Percentiles rank a stretch among this genome's conserved stretches.
Evolutionary conservation across 1,139 yeast species (phyloP).

Genomic region (Sugiyamaella castrensis): DNA sequence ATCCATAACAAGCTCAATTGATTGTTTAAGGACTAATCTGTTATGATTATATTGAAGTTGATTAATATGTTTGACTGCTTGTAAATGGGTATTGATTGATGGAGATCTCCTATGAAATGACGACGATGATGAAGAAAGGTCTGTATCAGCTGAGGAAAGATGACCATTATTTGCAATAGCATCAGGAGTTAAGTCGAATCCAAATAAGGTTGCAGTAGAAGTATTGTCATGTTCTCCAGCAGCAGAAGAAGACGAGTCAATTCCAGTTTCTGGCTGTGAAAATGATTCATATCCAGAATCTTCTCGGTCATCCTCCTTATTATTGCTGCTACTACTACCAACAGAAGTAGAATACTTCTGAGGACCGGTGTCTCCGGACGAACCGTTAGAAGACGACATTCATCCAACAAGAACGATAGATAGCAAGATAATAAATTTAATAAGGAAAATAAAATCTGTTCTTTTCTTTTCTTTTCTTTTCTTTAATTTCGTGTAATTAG

Average conservation of each 20-base stretch:
- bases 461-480: too few species aligned
- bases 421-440: too few species aligned
- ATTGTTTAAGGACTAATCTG: constrained; percentile 57
- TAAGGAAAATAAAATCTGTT: too few species aligned
- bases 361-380: neutral
- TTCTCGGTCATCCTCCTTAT: too few species aligned
- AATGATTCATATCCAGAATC: too few species aligned
- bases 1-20: constrained; percentile 56
- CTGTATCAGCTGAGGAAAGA: neutral
- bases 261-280: too few species aligned
- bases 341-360: constrained; percentile 3
- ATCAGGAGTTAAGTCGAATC: constrained; percentile 15
- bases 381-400: too few species aligned
- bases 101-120: constrained; percentile 6
- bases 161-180: constrained; percentile 11
- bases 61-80: constrained; percentile 46
- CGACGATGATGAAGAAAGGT: neutral
- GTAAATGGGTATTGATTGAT: constrained; percentile 17
- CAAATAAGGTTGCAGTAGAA: neutral
- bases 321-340: too few species aligned
- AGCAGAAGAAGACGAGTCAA: too few species aligned
- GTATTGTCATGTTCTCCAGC: too few species aligned
- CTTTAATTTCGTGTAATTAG: too few species aligned
- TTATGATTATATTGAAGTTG: constrained; percentile 71
- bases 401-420: too few species aligned